Evolutionary conservation across 164 flowering plant genomes (phyloP), one percentile per base, ranked within the genome.

Genomic region (Chloranthus sessilifolius): DNA sequence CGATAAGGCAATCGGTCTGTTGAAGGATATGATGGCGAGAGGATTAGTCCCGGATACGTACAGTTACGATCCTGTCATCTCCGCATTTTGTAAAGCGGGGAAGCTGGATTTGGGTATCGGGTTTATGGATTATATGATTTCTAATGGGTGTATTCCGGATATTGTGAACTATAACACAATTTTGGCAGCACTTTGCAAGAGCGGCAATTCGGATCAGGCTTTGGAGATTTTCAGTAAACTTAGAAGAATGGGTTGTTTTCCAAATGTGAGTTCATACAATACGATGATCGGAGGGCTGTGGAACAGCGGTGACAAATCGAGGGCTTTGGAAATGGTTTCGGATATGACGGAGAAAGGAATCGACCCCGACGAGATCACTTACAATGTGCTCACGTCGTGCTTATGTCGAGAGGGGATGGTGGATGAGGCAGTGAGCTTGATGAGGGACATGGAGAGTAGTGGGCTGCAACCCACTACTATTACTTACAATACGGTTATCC

Each of bases 371-470:
- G 73, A 66, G 44, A 75, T 89, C 3, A 83, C 86, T 8, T 89
- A 81, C 47, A 80, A 80, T 62, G 63, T 83, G 6, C 65, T 89
- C 7, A 73, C 82, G 28, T 80, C 88, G 1, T 79, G 88, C 44
- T 60, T 89, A 58, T 85, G 95, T 60, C 71, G 88, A 63, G 92
- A 89, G 49, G 86, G 81, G 16, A 62, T 83, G 79, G 88, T 86
- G 22, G 75, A 82, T 41, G 82, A 80, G 54, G 95, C 88, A 2
- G 43, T 80, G 22, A 74, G 63, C 8, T 45, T 89, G 68, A 55
- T 84, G 47, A 53, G 40, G 10, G 86, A 75, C 51, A 83, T 83
- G 95, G 69, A 76, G 58, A 24, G 33, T 4, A 56, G 59, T 22
- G 72, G 71, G 4, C 59, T 71, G 12, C 20, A 23, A 25, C 85